Evolutionary conservation across 2,329 filamentous ascomycete genomes (phyloP), one percentile per base, ranked within the genome.

Genomic region (Stemphylium beticola): DNA sequence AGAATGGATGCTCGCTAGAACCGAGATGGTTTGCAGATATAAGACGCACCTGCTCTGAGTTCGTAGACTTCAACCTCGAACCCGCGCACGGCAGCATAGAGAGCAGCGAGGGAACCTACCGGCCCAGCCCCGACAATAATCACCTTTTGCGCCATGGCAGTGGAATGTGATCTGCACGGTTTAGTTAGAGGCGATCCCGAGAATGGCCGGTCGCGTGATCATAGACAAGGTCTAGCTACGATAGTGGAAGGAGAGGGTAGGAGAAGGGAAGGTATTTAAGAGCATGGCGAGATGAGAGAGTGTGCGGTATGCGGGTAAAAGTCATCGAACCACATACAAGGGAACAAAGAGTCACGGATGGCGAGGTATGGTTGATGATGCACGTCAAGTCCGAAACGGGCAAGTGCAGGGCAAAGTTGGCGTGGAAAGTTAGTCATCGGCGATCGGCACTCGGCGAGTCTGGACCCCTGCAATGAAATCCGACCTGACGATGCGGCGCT

Each of bases 21-120:
- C 22, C 43, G 8, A 41, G 43, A 53, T 39, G 42, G 34, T 41
- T 20, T 37, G 38, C 22, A 40, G 31, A 36, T 40, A 33, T 20
- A 31, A 36, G 17, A 53, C 85, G 74, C 83, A 97, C 95, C 95
- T 79, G 88, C 87, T 72, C 95, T 86, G 64, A 99, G 80, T 77
- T 99, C 95, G 75, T 98, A 99, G 44, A 99, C 83, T 74, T 97
- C 92, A 29, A 99, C 95, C 69, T 93, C 81, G 74, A 96, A 87
- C 38, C 93, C 95, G 74, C 93, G 83, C 64, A 89, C 85, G 3
- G 95, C 93, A 49, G 95, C 93, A 79, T 98, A 99, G 5, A 99
- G 79, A 38, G 92, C 95, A 20, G 95, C 93, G 37, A 99, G 81
- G 10, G 93, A 91, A 34, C 95, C 95, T 7, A 99, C 95, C 0